Evolutionary conservation across 495 filamentous ascomycete species (phyloP), one percentile per base, ranked within the genome.

Genomic region (Niebla homalea): DNA sequence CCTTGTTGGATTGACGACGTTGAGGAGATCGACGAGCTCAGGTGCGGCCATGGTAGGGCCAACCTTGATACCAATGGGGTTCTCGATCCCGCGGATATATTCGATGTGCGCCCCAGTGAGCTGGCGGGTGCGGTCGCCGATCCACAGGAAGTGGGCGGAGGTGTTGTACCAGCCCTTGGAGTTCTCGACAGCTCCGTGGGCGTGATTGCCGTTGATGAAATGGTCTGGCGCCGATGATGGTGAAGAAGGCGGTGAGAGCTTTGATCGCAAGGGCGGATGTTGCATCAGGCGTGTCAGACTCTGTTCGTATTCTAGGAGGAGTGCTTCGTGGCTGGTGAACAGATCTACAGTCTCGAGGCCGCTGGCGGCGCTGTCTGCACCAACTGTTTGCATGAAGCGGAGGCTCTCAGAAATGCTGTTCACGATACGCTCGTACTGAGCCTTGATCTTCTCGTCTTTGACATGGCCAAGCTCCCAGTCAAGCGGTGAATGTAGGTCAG

Each of bases 381-480:
- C 92, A 32, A 97, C 80, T 16, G 92, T 95, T 48, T 77, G 81
- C 89, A 98, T 95, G 75, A 98, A 96, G 22, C 85, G 81, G 2
- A 96, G 74, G 52, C 89, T 89, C 49, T 96, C 92, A 19, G 83
- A 84, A 57, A 98, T 89, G 49, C 85, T 87, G 55, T 69, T 71
- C 22, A 96, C 89, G 49, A 89, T 94, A 19, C 69, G 67, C 39
- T 83, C 76, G 70, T 97, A 98, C 63, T 87, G 84, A 46, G 79
- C 74, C 62, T 90, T 88, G 50, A 95, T 80, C 32, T 72, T 72
- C 4, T 85, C 79, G 53, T 92, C 85, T 58, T 79, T 80, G 26
- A 98, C 88, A 64, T 98, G 93, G n/a, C 85, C 87, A 1, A 98
- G 76, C 14, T 80, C 83, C 92, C 92, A 98, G 70, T 96, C 88